These are phyloP conservation scores for Neltuma alba DNA, from an alignment of 306 rosid genomes.

Conservation along the genomic window DNA sequence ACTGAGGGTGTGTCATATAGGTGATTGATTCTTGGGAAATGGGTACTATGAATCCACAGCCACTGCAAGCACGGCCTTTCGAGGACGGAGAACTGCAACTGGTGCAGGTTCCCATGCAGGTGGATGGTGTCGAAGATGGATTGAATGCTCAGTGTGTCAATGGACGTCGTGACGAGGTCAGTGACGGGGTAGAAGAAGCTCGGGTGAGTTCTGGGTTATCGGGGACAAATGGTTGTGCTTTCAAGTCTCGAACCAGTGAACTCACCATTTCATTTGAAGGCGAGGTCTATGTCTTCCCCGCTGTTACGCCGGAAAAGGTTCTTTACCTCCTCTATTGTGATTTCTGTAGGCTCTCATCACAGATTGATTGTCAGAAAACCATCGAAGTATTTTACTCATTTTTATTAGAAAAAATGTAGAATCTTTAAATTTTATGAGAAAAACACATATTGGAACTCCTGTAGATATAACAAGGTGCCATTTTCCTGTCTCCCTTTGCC, in stretches of 20 bases:
- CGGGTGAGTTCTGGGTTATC: conserved; percentile 15
- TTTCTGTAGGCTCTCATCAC: neutral
- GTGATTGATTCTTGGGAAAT: conserved; percentile 46
- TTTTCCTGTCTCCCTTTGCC: neutral
- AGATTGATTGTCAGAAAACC: neutral
- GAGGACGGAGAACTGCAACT: conserved; percentile 13
- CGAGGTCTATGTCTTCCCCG: conserved; percentile 75
- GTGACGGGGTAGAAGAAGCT: conserved; percentile 40
- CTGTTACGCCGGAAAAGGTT: conserved; percentile 73
- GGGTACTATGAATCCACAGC: conserved; percentile 45
- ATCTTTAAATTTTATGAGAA: neutral
- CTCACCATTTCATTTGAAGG: conserved; percentile 76
- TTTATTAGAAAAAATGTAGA: neutral
- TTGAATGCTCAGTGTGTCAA: conserved; percentile 19
- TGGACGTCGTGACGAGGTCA: conserved; percentile 32
- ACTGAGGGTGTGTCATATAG: neutral
- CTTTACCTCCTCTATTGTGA: neutral
- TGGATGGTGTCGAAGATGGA: conserved; percentile 33
- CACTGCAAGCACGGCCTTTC: conserved; percentile 42
- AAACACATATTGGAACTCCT: neutral
- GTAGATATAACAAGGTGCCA: neutral
- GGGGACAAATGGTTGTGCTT: conserved; percentile 18
- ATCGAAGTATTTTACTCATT: neutral
- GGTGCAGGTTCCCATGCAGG: conserved; percentile 36
- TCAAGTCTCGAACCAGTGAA: conserved; percentile 56